Evolutionary conservation across 768 basidiomycete species (phyloP).

Genomic region (Collybia mongolica): DNA sequence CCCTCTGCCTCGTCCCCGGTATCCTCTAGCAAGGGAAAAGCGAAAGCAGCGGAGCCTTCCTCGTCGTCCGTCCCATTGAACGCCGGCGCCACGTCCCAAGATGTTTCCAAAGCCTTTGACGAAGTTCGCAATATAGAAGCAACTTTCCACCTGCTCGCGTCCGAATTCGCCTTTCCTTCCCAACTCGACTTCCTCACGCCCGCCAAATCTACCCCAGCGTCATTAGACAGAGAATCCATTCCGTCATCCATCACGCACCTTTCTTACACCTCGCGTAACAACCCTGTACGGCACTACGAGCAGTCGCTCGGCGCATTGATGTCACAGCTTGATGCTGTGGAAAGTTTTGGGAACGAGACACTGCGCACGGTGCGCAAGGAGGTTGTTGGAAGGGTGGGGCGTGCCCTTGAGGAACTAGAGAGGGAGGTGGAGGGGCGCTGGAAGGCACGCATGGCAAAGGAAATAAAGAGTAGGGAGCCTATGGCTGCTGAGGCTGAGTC

Average conservation of each 20-base stretch:
- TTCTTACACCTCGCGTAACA: slow-evolving; percentile 56
- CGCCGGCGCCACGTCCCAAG: slow-evolving; percentile 21
- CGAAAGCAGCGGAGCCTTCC: slow-evolving; percentile 19
- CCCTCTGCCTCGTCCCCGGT: slow-evolving; percentile 4
- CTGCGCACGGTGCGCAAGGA: slow-evolving; percentile 53
- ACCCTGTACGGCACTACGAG: slow-evolving; percentile 60
- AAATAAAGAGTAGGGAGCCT: slow-evolving; percentile 15
- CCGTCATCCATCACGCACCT: slow-evolving; percentile 34
- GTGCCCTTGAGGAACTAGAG: slow-evolving; percentile 54
- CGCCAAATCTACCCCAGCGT: slow-evolving; percentile 16
- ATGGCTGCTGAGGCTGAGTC: neutral
- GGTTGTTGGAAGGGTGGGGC: slow-evolving; percentile 54
- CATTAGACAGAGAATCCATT: slow-evolving; percentile 16
- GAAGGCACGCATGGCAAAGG: slow-evolving; percentile 25
- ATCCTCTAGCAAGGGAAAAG: slow-evolving; percentile 35
- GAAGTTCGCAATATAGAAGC: slow-evolving; percentile 40
- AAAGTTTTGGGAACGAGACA: slow-evolving; percentile 55
- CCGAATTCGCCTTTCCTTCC: slow-evolving; percentile 38
- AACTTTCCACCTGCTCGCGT: slow-evolving; percentile 33
- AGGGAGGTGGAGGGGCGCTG: slow-evolving; percentile 42
- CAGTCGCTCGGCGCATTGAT: slow-evolving; percentile 59
- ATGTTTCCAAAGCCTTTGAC: slow-evolving; percentile 33
- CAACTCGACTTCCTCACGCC: slow-evolving; percentile 38
- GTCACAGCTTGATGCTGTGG: slow-evolving; percentile 55
- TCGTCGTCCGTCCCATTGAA: slow-evolving; percentile 10